Evolutionary conservation across 2,329 filamentous ascomycete species (phyloP).

Genomic region (Apiospora phragmitis): DNA sequence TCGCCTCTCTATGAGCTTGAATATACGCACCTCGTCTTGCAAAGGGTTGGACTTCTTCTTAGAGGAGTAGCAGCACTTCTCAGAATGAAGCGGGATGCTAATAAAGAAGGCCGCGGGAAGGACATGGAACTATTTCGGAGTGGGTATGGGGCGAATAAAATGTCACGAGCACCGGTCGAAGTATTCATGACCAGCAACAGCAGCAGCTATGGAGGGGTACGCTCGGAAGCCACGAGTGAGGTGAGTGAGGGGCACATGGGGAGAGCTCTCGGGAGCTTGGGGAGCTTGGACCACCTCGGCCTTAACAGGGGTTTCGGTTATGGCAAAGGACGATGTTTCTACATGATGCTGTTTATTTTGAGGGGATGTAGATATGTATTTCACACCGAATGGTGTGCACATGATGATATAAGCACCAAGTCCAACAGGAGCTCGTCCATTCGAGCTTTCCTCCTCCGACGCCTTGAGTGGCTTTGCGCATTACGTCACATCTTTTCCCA

Average conservation of each 20-base stretch:
- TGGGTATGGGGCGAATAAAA: background rate
- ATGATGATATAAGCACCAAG: background rate
- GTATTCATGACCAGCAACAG: background rate
- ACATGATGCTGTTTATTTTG: too few species aligned
- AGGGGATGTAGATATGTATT: too few species aligned
- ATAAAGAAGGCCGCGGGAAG: background rate
- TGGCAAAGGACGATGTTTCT: background rate
- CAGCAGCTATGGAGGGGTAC: background rate
- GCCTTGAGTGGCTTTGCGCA: too few species aligned
- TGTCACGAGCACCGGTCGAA: background rate
- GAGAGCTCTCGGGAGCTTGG: background rate
- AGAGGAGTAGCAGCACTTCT: background rate
- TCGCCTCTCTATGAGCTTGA: background rate
- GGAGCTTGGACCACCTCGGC: constrained; percentile 2
- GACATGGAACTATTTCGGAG: background rate
- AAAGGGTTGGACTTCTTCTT: background rate
- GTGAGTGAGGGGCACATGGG: background rate
- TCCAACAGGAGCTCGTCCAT: background rate
- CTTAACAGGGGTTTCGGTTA: background rate
- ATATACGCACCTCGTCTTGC: background rate
- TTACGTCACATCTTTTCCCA: too few species aligned
- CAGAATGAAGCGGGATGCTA: background rate
- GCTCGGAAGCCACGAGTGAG: background rate
- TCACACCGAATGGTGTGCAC: too few species aligned
- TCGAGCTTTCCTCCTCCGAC: background rate